Base-by-base conservation (phyloP, 2,329 filamentous ascomycete species). In the Dendrostoma leiphaemia region DNA sequence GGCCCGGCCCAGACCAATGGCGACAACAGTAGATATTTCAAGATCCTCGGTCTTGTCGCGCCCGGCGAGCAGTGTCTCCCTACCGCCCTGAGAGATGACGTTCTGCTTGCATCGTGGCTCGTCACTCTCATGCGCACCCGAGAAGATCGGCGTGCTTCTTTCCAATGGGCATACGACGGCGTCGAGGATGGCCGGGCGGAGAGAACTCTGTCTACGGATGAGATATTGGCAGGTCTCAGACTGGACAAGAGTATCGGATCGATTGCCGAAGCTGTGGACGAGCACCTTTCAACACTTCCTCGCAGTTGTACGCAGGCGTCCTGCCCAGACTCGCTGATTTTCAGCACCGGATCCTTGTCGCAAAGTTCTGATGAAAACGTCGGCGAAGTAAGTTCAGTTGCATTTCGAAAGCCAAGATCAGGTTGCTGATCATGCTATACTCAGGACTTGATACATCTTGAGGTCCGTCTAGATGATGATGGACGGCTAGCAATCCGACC, bases 21-120 rank as follows among this genome's bases (percentile, higher is more conserved):
- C 15, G 53, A 61, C 38, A 51, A 48, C 48, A 63, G 63, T 37
- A 61, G 54, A 31, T 61, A 59, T 32, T 68, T 68, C 52, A 55
- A 67, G n/a, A 37, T 72, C n/a, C 35, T 38, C 19, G 62, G 58
- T 5, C 63, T 72, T 17, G 34, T 28, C 52, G 58, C 53, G 10
- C 57, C 65, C 29, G 56, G 68, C 32, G 51, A 65, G 15, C 48
- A 8, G 4, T 40, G 31, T 3, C 66, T 63, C 10, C 60, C 61
- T 15, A 73, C 71, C 7, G 64, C 67, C 28, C 65, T 72, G 62
- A 71, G 59, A 53, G 70, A 75, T n/a, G 73, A 74, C 17, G 49
- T 72, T 15, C 17, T 77, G 12, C 67, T 77, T 10, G 41, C 72
- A 32, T 68, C 75, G 37, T 78, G 75, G 75, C 66, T 76, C 13